Percentiles rank a stretch among this genome's conserved stretches.
Conservation (phyloP, 768 basidiomycete species). For the Boletus sp. region DNA sequence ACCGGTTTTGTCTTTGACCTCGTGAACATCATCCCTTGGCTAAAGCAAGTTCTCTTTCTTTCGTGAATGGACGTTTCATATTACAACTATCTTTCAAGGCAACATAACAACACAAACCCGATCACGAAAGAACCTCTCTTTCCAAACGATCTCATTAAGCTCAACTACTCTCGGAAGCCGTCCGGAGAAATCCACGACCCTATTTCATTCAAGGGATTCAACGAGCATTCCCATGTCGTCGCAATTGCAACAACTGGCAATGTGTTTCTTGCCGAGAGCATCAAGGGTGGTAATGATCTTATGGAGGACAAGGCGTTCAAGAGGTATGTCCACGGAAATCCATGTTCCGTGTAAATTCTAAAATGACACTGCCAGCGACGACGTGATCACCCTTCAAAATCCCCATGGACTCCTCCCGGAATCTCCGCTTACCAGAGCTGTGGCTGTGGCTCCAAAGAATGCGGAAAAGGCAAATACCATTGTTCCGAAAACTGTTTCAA, state of each 20-base stretch:
- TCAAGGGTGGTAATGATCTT: conserved; percentile 84
- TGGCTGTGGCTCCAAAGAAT: conserved; percentile 31
- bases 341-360: neutral
- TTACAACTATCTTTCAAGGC: conserved; percentile 41
- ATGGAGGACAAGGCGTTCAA: conserved; percentile 81
- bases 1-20: conserved; percentile 84
- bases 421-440: conserved; percentile 39
- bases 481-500: conserved; percentile 33
- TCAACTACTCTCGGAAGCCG: conserved; percentile 79
- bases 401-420: conserved; percentile 71
- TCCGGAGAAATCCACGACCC: conserved; percentile 92
- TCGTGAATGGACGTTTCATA: conserved; percentile 4
- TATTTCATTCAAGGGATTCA: conserved; percentile 97
- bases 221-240: conserved; percentile 92
- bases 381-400: conserved; percentile 93
- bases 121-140: conserved; percentile 68
- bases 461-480: conserved; percentile 28
- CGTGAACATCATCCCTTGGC: conserved; percentile 90
- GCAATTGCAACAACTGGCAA: conserved; percentile 88
- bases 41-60: conserved; percentile 58
- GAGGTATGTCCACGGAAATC: conserved; percentile 48
- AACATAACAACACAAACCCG: conserved; percentile 78
- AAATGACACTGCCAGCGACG: conserved; percentile 47
- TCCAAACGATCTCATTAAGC: conserved; percentile 71
- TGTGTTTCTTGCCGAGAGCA: conserved; percentile 88